Base-by-base conservation (phyloP, 257 asterid genomes). In the Eustoma russellianum region DNA sequence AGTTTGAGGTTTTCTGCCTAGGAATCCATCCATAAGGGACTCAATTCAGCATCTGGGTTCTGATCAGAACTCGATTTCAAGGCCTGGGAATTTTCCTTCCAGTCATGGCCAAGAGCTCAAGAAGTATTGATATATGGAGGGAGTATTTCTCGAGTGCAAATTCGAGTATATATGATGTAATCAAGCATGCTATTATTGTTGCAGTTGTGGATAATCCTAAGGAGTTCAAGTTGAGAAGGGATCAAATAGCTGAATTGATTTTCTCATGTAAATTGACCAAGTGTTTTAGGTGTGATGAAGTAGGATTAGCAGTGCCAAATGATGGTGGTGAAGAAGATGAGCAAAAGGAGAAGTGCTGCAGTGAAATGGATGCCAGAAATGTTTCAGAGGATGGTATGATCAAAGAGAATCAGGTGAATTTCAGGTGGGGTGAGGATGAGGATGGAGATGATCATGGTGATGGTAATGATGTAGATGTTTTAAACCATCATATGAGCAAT, bases 121-220 rank as follows among this genome's bases (percentile, higher is more conserved):
- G 50, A 75, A 55, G 68, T 70, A 79, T 91, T 12, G 93, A 76
- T 34, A 79, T 76, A 64, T 91, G 98, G 98, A 87, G 96, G 78
- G 93, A 74, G 35, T 87, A 72, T 79, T 87, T 91, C 66, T 50
- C 83, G 57, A 69, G 75, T 16, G 85, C 95, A n/a, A 76, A 77
- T 72, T 72, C 90, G 7, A 86, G 84, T 66, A 82, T 91, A 33
- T 87, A 87, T 24, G 70, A 52, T 17, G 76, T 82, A 58, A 87
- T 91, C 17, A 85, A 87, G 75, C 65, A 77, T 40, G 98, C 88
- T 9, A 72, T 91, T 24, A 62, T 74, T 74, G 83, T 91, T 14
- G 98, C 98, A 46, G 94, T 89, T 13, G 63, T 71, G 0, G 98
- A 91, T 84, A 82, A 76, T 52, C 98, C 96, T 0, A 70, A 70